Evolutionary conservation across 2,329 filamentous ascomycete species (phyloP).

Genomic region (Fusarium metavorans): DNA sequence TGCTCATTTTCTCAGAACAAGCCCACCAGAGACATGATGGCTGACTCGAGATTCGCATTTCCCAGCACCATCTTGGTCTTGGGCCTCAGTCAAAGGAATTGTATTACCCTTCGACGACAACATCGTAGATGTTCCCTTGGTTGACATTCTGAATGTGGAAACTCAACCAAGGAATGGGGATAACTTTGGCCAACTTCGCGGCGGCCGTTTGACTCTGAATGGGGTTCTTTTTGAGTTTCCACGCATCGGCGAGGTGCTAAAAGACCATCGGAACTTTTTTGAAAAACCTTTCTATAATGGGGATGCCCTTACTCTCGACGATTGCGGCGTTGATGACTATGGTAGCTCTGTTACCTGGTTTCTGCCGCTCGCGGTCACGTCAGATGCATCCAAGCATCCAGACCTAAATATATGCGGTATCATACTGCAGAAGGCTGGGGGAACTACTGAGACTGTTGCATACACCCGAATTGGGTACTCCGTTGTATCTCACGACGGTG

Average conservation of each 20-base stretch:
- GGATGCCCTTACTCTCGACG: neutral
- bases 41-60: neutral
- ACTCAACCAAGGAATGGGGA: neutral
- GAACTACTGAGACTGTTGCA: too few species aligned
- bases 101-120: neutral
- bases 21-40: neutral
- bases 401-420: neutral
- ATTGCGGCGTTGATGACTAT: neutral
- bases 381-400: fast-evolving
- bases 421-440: neutral
- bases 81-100: neutral
- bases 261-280: fast-evolving
- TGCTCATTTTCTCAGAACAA: neutral
- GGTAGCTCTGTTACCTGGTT: neutral
- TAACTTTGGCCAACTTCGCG: neutral
- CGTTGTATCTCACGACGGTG: neutral
- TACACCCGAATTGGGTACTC: neutral
- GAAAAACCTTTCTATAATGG: neutral
- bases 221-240: neutral
- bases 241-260: neutral
- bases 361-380: neutral
- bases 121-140: neutral
- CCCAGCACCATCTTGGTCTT: neutral
- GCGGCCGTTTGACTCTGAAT: neutral
- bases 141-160: neutral